Evolutionary conservation across 345 rosid genomes (phyloP), one percentile per base, ranked within the genome.

Genomic region (Eucalyptus regnans): DNA sequence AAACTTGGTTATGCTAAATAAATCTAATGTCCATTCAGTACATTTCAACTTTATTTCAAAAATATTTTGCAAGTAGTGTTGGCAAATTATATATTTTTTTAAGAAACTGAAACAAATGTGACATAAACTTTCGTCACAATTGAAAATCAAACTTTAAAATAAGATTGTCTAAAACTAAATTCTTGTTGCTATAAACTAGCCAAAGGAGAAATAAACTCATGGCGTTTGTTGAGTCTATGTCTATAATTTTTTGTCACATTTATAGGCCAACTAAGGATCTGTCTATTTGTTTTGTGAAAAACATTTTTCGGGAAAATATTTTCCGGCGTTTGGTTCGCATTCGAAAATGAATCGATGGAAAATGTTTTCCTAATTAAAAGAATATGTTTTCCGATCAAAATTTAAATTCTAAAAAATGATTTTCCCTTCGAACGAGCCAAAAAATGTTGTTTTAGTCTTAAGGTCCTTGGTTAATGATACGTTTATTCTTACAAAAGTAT

Each of bases 291-390:
- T 54, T 1, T 22, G 27, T 54, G 27, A 20, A 54, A 54, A 54
- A 8, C 10, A 54, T 2, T 6, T 50, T 51, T 51, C 1, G 3
- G 3, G 20, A 51, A 51, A 51, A 16, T 50, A 51, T 17, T 52
- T 52, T 7, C 9, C 0, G 0, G 4, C 10, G 0, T 52, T 52
- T 52, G 58, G 58, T 52, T 52, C 58, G 1, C 9, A 18, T 52
- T 52, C 0, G 2, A 7, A 52, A 56, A 56, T 56, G 62, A 56
- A 25, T 23, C 0, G 1, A 23, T 22, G 62, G 62, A 56, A 56
- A 56, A 56, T 23, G 29, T 56, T 56, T 56, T 56, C 13, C 29
- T 56, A 56, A 25, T 56, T 25, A 56, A 56, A 22, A 56, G 29
- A 56, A 56, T 23, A 9, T 22, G 3, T 56, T 56, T 56, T 56